Percentiles rank a stretch among this genome's conserved stretches.
phyloP scores from a whole-genome alignment of 345 rosid species.

The Excoecaria cochinchinensis region DNA sequence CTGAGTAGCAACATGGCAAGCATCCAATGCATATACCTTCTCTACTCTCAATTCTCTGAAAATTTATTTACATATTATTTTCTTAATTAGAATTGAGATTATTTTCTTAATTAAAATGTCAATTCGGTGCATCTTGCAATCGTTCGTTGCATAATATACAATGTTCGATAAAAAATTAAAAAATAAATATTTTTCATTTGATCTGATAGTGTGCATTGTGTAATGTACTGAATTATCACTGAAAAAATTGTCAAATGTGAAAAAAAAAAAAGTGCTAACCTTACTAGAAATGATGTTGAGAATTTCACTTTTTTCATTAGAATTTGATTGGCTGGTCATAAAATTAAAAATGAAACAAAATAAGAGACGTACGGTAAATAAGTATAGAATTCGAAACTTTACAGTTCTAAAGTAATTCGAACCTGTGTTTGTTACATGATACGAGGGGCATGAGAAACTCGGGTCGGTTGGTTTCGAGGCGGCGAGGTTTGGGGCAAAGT shows the following conservation, averaged over 20 bases:
- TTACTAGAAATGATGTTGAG: constrained; percentile 43
- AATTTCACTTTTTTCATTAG: constrained; percentile 43
- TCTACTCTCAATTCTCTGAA: constrained; percentile 27
- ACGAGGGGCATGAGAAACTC: constrained; percentile 59
- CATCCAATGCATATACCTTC: constrained; percentile 42
- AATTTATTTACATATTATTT: too few species aligned
- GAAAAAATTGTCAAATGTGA: too few species aligned
- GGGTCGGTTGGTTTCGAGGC: constrained; percentile 44
- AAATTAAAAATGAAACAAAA: not conserved
- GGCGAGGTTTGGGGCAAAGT: constrained; percentile 77
- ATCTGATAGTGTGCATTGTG: too few species aligned
- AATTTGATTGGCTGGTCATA: constrained; percentile 43
- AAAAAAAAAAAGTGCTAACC: constrained; percentile 28
- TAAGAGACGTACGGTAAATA: too few species aligned
- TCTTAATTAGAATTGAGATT: too few species aligned
- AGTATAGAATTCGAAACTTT: not conserved
- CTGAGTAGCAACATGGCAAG: constrained; percentile 43
- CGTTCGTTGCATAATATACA: too few species aligned
- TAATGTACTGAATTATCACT: too few species aligned
- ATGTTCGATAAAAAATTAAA: too few species aligned
- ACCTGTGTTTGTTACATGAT: constrained; percentile 52
- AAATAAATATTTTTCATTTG: too few species aligned
- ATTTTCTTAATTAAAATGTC: too few species aligned
- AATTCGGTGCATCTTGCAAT: too few species aligned
- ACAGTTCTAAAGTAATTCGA: not conserved